Evolutionary conservation across 352 stramenopile genomes (phyloP).

Genomic region (Pythium pectinolyticum): DNA sequence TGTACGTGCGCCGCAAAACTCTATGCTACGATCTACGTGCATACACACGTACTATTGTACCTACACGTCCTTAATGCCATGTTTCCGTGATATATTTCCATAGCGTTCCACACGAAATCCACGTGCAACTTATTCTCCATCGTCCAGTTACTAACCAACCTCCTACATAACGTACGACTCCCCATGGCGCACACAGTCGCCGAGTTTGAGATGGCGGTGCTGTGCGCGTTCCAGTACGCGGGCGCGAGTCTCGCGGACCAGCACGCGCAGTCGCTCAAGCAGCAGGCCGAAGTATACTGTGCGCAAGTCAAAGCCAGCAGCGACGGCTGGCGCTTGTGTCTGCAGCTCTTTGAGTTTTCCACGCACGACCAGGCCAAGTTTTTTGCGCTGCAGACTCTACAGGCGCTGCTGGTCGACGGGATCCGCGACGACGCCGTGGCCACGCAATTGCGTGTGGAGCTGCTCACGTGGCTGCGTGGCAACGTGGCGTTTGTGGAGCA

Average conservation of each 20-base stretch:
- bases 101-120: background rate
- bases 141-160: background rate
- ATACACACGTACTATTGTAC: too few relatives aligned
- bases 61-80: too few relatives aligned
- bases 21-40: background rate
- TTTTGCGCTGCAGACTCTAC: conserved; percentile 75
- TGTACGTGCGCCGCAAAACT: conserved; percentile 2
- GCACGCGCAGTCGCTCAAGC: conserved; percentile 61
- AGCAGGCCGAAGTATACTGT: conserved; percentile 73
- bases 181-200: conserved; percentile 33
- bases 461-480: conserved; percentile 64
- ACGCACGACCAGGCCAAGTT: conserved; percentile 81
- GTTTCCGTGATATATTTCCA: background rate
- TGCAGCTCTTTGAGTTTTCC: conserved; percentile 72
- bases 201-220: conserved; percentile 76
- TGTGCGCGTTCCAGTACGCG: conserved; percentile 82
- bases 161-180: background rate
- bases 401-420: conserved; percentile 51
- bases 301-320: conserved; percentile 47
- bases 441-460: conserved; percentile 47
- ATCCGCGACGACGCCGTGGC: conserved; percentile 44
- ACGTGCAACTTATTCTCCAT: background rate
- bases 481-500: conserved; percentile 62
- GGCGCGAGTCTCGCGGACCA: conserved; percentile 45
- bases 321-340: conserved; percentile 54